Percentiles rank a stretch among this genome's conserved stretches.
phyloP scores from a whole-genome alignment of 371 early-diverging fungal genomes.

The Lichtheimia hyalospora region DNA sequence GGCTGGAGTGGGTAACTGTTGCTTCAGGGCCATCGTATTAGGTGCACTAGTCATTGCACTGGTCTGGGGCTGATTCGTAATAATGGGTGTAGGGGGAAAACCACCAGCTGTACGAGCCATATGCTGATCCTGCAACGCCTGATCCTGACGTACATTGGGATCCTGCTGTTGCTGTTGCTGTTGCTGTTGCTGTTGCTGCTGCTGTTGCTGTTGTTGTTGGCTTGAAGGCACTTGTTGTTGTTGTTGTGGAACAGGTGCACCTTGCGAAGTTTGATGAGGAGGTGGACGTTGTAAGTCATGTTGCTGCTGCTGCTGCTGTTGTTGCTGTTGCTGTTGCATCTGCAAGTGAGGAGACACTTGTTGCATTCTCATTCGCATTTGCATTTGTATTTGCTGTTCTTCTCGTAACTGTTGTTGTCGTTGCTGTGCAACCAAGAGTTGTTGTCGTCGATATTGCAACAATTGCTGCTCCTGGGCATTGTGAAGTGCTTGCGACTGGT shows the following conservation, averaged over 20 bases:
- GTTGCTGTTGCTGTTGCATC: slow-evolving; percentile 3
- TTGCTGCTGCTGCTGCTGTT: slow-evolving; percentile 3
- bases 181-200: slow-evolving; percentile 2
- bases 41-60: not conserved
- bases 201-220: slow-evolving; percentile 12
- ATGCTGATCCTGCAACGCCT: not conserved
- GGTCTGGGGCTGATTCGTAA: slow-evolving; percentile 14
- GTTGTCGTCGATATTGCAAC: slow-evolving; percentile 2
- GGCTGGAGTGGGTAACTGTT: slow-evolving; percentile 26
- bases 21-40: not conserved
- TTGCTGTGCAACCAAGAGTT: slow-evolving; percentile 7
- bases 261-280: slow-evolving; percentile 9
- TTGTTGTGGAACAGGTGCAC: slow-evolving; percentile 4
- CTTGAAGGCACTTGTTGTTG: slow-evolving; percentile 6
- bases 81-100: slow-evolving; percentile 13
- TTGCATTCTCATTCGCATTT: slow-evolving; percentile 2
- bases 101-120: not conserved
- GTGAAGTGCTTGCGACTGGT: slow-evolving; percentile 3
- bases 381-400: slow-evolving; percentile 1
- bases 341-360: not conserved
- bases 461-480: not conserved
- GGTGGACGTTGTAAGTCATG: not conserved
- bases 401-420: slow-evolving; percentile 15
- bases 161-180: slow-evolving; percentile 6
- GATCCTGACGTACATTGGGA: slow-evolving; percentile 2